These are phyloP conservation scores for Tulasnella sp. DNA, from an alignment of 768 basidiomycete genomes.

Conservation along the genomic window DNA sequence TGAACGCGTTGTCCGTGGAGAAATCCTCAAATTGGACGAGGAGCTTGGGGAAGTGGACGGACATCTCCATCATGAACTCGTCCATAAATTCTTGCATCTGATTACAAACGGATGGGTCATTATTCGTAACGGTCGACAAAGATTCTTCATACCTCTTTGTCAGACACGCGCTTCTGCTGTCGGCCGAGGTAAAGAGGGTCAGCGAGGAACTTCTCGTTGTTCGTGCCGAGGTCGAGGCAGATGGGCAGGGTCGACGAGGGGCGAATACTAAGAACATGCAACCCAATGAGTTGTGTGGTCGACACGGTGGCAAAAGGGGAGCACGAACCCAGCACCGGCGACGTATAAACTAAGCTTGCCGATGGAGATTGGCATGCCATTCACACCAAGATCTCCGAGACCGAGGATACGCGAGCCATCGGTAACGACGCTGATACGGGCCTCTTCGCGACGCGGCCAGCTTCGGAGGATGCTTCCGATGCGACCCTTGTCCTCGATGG, in stretches of 20 bases:
- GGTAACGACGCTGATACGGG: constrained; percentile 87
- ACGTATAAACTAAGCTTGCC: constrained; percentile 90
- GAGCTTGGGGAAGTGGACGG: constrained; percentile 60
- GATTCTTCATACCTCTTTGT: constrained; percentile 30
- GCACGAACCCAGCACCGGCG: constrained; percentile 70
- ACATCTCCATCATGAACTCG: constrained; percentile 83
- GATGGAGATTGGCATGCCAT: constrained; percentile 62
- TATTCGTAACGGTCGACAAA: background rate
- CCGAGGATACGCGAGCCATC: constrained; percentile 86
- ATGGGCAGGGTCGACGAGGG: constrained; percentile 74
- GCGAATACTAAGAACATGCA: constrained; percentile 43
- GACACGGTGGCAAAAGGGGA: constrained; percentile 27
- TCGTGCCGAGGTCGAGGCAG: constrained; percentile 80
- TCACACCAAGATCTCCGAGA: constrained; percentile 38
- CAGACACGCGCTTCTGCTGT: constrained; percentile 54
- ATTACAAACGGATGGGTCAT: background rate
- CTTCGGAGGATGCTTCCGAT: constrained; percentile 58
- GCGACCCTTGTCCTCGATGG: constrained; percentile 73
- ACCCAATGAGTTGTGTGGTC: background rate
- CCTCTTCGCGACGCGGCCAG: constrained; percentile 62
- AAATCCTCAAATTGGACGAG: constrained; percentile 92
- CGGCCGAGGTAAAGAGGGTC: constrained; percentile 88
- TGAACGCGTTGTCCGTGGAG: constrained; percentile 83
- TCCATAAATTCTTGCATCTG: constrained; percentile 76
- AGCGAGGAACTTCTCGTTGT: constrained; percentile 65